Conservation (phyloP, 1,284 basidiomycete genomes). For the Laetiporus sulphureus region DNA sequence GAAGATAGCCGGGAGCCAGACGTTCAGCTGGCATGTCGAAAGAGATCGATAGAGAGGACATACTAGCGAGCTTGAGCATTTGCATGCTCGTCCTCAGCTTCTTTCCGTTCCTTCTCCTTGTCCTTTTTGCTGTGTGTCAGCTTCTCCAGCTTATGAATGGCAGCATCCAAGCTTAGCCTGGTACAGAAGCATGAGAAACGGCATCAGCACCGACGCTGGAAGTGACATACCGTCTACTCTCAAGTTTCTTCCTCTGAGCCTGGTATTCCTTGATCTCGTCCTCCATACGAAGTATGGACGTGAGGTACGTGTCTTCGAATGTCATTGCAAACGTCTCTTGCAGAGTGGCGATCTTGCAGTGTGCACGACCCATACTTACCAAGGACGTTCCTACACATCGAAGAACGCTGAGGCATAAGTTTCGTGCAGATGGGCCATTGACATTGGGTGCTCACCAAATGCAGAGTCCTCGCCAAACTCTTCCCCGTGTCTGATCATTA, state of each 20-base stretch:
- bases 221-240: constrained; percentile 58
- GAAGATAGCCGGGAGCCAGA: not conserved
- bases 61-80: constrained; percentile 69
- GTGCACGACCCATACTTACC: constrained; percentile 68
- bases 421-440: constrained; percentile 3
- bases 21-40: not conserved
- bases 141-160: constrained; percentile 60
- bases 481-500: constrained; percentile 83
- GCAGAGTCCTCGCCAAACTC: constrained; percentile 69
- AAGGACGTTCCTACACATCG: constrained; percentile 52
- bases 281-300: constrained; percentile 51
- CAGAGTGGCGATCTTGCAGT: constrained; percentile 74
- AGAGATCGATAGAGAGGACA: constrained; percentile 22
- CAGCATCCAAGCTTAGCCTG: constrained; percentile 74
- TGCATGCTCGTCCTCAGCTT: constrained; percentile 73
- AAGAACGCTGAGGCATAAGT: constrained; percentile 1
- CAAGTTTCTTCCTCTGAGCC: constrained; percentile 67
- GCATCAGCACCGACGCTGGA: not conserved
- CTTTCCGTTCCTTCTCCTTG: constrained; percentile 59
- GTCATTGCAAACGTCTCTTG: constrained; percentile 74
- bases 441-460: constrained; percentile 51
- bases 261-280: constrained; percentile 73
- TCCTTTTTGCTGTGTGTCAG: constrained; percentile 61
- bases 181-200: too few relatives aligned
- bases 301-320: constrained; percentile 66